phyloP scores from a whole-genome alignment of 129 eudicot genomes.

The Logfia minima region DNA sequence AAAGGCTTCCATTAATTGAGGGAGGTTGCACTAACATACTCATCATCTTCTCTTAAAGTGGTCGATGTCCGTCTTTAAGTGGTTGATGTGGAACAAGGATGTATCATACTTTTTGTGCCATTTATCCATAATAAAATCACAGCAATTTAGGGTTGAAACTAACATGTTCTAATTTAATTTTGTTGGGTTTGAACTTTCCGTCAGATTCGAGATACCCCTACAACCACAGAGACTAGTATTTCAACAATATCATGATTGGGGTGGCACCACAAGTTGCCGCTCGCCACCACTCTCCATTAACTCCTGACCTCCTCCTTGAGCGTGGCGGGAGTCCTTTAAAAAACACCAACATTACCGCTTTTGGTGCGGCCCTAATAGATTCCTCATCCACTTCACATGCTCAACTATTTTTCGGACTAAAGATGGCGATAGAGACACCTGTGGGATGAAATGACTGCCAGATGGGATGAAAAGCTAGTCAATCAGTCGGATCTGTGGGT shows the following conservation, averaged over 20 bases:
- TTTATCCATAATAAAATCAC: too few species aligned
- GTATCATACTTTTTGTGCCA: too few species aligned
- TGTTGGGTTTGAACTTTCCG: neutral
- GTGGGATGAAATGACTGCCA: conserved; percentile 8
- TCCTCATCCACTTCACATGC: conserved; percentile 20
- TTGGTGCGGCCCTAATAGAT: conserved; percentile 44
- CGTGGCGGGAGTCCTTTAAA: conserved; percentile 66
- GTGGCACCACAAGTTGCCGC: conserved; percentile 59
- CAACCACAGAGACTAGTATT: conserved; percentile 51
- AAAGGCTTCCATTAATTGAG: too few species aligned
- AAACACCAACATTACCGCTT: conserved; percentile 46
- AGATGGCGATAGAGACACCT: conserved; percentile 55
- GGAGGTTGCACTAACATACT: too few species aligned
- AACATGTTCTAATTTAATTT: neutral
- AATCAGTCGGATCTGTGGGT: conserved; percentile 65
- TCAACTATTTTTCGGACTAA: conserved; percentile 52
- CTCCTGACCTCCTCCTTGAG: conserved; percentile 69
- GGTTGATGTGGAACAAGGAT: too few species aligned
- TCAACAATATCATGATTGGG: conserved; percentile 74
- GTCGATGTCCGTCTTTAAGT: too few species aligned
- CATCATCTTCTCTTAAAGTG: too few species aligned
- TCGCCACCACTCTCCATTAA: conserved; percentile 66
- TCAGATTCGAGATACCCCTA: conserved; percentile 48
- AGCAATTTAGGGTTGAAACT: neutral
- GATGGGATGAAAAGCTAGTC: conserved; percentile 56